Base-by-base conservation (phyloP, 495 filamentous ascomycete genomes). In the Xylaria telfairii region DNA sequence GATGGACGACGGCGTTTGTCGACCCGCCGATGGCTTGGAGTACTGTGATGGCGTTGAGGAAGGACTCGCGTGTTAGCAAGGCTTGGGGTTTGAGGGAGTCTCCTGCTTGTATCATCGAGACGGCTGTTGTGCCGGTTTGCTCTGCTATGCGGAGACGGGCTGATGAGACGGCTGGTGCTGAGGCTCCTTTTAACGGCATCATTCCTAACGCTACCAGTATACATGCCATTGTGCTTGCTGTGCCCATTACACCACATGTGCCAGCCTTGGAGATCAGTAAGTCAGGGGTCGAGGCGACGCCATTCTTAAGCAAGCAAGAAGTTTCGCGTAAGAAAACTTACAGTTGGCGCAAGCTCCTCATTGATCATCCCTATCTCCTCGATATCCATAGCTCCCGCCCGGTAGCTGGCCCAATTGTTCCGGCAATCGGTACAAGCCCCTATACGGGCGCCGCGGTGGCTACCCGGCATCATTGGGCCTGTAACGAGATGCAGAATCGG, bases 161-260 rank as follows among this genome's bases (percentile, higher is more conserved):
- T 6, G 89, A 90, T 1, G 90, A 92, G 1, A 92, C 87, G 4
- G 90, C 90, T 0, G 90, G 87, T 8, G 90, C 87, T 19, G 89
- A 84, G 30, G 90, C 90, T 13, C 86, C 83, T 64, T 82, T 79
- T 7, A 91, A 81, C 9, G 89, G 88, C 84, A 91, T 91, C 75
- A 92, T 81, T 26, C 90, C 90, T 1, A 92, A 81, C 0, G 83
- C 90, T 21, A 85, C 89, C 26, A 87, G 85, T 10, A 91, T 77
- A 68, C 90, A 92, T 3, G 90, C 89, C 89, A 92, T 92, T 28
- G 90, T 92, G 56, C 85, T 88, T 8, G 90, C 90, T 12, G 90
- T 92, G 15, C 90, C 90, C 89, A 91, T 91, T 3, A 91, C 90
- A 28, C 90, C 90, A 73, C 90, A 91, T 12, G 90, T 91, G 28